Evolutionary conservation across 345 rosid genomes (phyloP), one percentile per base, ranked within the genome.

Genomic region (Lepidium didymum): DNA sequence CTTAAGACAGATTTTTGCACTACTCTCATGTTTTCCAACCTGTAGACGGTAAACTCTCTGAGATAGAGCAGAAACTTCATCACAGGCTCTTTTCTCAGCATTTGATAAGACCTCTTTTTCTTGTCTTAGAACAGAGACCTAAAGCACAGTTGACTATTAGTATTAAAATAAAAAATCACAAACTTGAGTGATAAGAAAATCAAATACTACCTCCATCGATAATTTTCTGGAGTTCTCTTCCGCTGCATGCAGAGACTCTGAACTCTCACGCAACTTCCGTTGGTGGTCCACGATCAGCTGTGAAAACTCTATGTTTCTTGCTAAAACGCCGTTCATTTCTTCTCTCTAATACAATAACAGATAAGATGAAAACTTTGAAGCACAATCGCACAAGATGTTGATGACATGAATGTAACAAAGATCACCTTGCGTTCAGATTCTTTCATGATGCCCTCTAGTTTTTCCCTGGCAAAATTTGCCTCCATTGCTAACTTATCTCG

Each of bases 61-160:
- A 8, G 96, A 85, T 79, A 90, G 83, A 70, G 83, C 85, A 49
- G 78, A 83, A 65, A 91, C 97, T 85, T 93, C 99, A 78, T 81
- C 87, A 63, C 76, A 83, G 31, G 99, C 99, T 78, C 99, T 84
- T 75, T 77, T 87, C 73, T 91, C 97, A 68, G 99, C 97, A 81
- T 84, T 82, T 56, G 88, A 83, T 63, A 86, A 51, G 72, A 91
- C 56, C 57, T 93, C 91, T 69, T 93, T 93, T 78, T 93, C 96
- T 64, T 70, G 84, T 78, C 84, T 93, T 59, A 91, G 73, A 69
- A 86, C 70, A 49, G 91, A 86, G 8, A 85, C 86, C 98, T 93
- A 69, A 35, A 43, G 57, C 60, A 55, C 67, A 49, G 36, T 56
- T 50, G 52, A 56, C 8, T 11, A 54, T 77, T 60, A 81, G 21